A percentile compares a stretch with the other conserved stretches of the same genome.
Conservation (phyloP, 2,329 filamentous ascomycete species). For the Myriosclerotinia scirpicola region DNA sequence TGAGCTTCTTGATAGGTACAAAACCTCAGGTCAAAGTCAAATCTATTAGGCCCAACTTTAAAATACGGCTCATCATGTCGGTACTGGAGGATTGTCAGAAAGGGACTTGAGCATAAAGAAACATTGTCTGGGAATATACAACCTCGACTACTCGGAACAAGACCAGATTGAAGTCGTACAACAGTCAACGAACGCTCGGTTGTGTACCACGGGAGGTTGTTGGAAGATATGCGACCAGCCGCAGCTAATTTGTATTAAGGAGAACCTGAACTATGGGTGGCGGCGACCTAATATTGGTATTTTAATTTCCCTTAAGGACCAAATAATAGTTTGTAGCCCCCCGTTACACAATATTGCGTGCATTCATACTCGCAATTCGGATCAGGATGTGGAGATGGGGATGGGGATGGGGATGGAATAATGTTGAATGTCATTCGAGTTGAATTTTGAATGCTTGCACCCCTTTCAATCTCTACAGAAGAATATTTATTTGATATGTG, state of each 20-base stretch:
- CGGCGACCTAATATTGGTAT: neutral
- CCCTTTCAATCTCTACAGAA: neutral
- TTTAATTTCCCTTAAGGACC: neutral
- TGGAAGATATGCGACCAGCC: conserved; percentile 20
- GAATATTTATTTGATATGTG: neutral
- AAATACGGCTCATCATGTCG: neutral
- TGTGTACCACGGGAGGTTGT: conserved; percentile 8
- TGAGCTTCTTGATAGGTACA: conserved; percentile 2
- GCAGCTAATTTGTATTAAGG: conserved; percentile 1
- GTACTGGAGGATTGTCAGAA: neutral
- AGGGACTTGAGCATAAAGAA: neutral
- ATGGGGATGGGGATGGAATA: neutral
- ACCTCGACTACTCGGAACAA: conserved; percentile 1
- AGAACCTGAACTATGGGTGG: conserved; percentile 6
- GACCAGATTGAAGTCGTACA: neutral
- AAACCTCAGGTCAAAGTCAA: neutral
- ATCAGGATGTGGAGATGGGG: neutral
- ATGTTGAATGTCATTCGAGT: neutral
- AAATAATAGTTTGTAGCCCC: neutral
- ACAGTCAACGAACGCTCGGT: neutral
- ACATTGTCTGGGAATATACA: neutral
- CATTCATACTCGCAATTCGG: conserved; percentile 1
- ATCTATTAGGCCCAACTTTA: neutral
- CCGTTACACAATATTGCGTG: neutral
- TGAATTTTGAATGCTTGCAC: neutral